Evolutionary conservation across 805 yeast genomes (phyloP), one percentile per base, ranked within the genome.

Genomic region (Candida incommunis): DNA sequence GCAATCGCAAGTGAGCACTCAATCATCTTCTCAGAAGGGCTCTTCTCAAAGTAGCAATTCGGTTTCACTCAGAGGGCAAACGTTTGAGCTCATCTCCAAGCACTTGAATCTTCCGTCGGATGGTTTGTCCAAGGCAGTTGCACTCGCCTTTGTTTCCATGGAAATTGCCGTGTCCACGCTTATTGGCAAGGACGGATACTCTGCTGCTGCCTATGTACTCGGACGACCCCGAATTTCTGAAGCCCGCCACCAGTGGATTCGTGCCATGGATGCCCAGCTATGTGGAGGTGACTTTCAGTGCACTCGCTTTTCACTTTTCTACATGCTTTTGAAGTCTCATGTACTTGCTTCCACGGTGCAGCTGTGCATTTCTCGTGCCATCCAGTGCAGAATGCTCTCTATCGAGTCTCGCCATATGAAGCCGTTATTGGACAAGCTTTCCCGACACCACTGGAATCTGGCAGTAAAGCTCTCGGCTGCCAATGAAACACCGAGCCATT

Each of bases 211-310:
- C 13, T 25, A 7, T 13, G 7, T 25, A 9, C 27, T 25, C 13
- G 27, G 27, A 9, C 18, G 9, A 23, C 50, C 46, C 46, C 45
- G 47, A 23, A 22, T 49, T 15, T 35, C 55, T 37, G n/a, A 44
- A n/a, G 47, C 51, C 43, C 41, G 7, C 44, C 49, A n/a, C 45
- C 46, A 20, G 46, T 46, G 18, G 51, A 48, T 21, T 46, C 50
- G 53, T 18, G 63, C 66, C 3, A 53, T 60, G 31, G 66, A 63
- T 46, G 55, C 65, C 5, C 67, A 63, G 48, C 57, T 63, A n/a
- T 52, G 60, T 37, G 67, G 67, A 21, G 67, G 67, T 15, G 67
- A 63, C 46, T 35, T 47, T n/a, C 46, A 52, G 15, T 48, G 54
- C 48, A 46, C 54, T 16, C 46, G 49, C 21, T 40, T 45, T 7